phyloP scores from a whole-genome alignment of 2,329 filamentous ascomycete species.

The Podosphaera xanthii region DNA sequence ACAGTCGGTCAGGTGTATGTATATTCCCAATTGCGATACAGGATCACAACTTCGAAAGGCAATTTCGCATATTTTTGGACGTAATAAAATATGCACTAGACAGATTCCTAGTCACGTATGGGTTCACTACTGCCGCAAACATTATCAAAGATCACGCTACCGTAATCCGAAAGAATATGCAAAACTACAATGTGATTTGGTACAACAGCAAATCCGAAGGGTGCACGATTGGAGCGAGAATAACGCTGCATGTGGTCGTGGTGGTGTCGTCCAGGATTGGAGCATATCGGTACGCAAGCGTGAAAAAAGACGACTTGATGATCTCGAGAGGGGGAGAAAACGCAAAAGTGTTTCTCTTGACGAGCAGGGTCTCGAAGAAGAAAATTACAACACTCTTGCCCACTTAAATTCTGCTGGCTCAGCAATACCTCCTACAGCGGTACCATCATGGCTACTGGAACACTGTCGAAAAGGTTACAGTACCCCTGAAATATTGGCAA shows the following conservation, averaged over 20 bases:
- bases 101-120: conserved; percentile 46
- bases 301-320: conserved; percentile 33
- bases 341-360: conserved; percentile 10
- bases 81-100: conserved; percentile 58
- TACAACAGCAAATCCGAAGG: conserved; percentile 36
- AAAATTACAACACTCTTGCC: conserved; percentile 8
- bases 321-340: conserved; percentile 14
- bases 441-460: conserved; percentile 15
- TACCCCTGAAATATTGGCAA: conserved; percentile 16
- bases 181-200: conserved; percentile 37
- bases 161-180: conserved; percentile 39
- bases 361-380: conserved; percentile 4
- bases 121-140: conserved; percentile 60
- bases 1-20: conserved; percentile 24
- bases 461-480: conserved; percentile 16
- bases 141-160: conserved; percentile 58
- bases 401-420: conserved; percentile 4
- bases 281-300: conserved; percentile 39
- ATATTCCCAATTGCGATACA: conserved; percentile 32
- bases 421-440: conserved; percentile 13
- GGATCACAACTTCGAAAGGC: conserved; percentile 45
- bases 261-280: conserved; percentile 33
- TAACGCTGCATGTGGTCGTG: conserved; percentile 19
- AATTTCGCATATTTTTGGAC: conserved; percentile 61
- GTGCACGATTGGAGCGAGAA: conserved; percentile 38